phyloP scores from a whole-genome alignment of 306 rosid species.

The Rosa chinensis region DNA sequence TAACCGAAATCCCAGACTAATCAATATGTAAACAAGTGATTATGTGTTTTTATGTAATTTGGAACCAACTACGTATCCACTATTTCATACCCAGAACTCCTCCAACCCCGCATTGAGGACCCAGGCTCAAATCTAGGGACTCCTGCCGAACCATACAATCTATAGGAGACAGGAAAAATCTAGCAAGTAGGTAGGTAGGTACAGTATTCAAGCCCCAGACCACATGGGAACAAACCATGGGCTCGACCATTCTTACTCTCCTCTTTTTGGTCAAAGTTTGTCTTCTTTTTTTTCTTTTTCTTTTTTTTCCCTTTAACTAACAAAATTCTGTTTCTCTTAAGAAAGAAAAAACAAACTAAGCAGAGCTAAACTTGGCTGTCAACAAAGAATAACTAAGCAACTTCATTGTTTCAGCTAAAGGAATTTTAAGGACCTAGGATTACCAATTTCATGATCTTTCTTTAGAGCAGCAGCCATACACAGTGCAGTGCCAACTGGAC shows the following conservation, averaged over 20 bases:
- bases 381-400: neutral
- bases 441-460: constrained; percentile 96
- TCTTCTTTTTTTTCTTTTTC: neutral
- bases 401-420: neutral
- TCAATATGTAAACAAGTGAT: neutral
- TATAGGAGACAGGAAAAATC: neutral
- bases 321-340: neutral
- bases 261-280: neutral
- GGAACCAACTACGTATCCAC: neutral
- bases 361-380: neutral
- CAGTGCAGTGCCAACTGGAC: constrained; percentile 86
- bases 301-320: neutral
- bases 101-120: neutral
- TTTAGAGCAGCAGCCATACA: constrained; percentile 98
- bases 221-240: neutral
- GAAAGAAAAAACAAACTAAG: neutral
- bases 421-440: constrained; percentile 16
- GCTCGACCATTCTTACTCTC: neutral
- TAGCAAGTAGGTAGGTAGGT: neutral
- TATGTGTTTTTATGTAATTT: neutral
- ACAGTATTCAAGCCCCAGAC: neutral
- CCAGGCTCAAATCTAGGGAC: neutral
- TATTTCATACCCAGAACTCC: neutral
- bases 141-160: neutral
- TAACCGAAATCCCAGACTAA: neutral